Evolutionary conservation across 805 yeast species (phyloP), one percentile per base, ranked within the genome.

Genomic region (Saturnispora kantuleensis): DNA sequence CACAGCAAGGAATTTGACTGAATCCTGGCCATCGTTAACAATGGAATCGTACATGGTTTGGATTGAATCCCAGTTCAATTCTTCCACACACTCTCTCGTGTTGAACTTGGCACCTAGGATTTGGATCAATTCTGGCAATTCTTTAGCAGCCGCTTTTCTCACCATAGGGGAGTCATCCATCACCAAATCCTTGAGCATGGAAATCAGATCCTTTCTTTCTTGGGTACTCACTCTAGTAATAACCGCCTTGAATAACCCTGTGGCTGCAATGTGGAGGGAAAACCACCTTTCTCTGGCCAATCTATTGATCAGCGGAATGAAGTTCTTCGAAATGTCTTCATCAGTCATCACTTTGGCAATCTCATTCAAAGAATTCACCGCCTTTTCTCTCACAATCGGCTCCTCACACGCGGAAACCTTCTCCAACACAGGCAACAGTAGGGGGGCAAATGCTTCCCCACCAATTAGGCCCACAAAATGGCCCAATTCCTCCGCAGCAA

Each of bases 141-240:
- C 77, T 35, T 77, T 77, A 6, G 95, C 97, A 12, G 97, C 94
- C 9, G 96, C 84, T 60, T 97, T 81, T 64, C 96, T 80, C 16
- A 93, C 97, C 96, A 93, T 88, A 49, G 99, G 98, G 15, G 95
- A 85, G 47, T 93, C 98, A 63, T 93, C 97, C 51, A 74, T 76
- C 40, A 84, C 76, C 53, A 93, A 70, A 52, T 79, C 83, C 47
- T 76, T 69, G 63, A 81, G 90, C 37, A 81, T 65, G 35, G 73
- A 70, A 50, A 88, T 70, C 47, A 93, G 68, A 41, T 78, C 80
- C 36, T 71, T 72, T 60, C 90, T 71, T 35, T 70, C 62, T 2
- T 65, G 60, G 13, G 75, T 68, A 50, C 75, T 72, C 9, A 82
- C 84, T 52, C 79, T 72, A 34, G 70, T 66, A 36, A 84, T 68